phyloP scores from a whole-genome alignment of 108 stramenopile genomes.

The Nitzschia sp. region DNA sequence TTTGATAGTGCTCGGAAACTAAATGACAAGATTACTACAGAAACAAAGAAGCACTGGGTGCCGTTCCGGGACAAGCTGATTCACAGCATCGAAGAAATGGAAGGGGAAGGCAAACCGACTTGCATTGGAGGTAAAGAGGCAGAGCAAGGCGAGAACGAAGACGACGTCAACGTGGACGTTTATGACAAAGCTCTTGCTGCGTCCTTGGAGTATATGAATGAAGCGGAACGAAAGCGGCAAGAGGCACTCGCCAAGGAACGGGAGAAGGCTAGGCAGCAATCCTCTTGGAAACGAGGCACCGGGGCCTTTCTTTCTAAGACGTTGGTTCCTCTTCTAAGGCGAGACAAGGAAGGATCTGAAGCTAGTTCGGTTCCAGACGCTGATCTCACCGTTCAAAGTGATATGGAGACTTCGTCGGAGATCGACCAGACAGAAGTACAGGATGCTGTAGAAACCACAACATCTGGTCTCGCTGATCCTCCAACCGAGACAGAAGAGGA shows the following conservation, averaged over 20 bases:
- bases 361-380: neutral
- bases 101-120: constrained; percentile 3
- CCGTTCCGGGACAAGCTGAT: constrained; percentile 18
- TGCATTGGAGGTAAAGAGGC: neutral
- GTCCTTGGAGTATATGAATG: constrained; percentile 11
- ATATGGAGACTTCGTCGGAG: constrained; percentile 2
- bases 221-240: constrained; percentile 17
- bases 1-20: constrained; percentile 38
- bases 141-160: neutral
- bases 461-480: neutral
- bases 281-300: constrained; percentile 13
- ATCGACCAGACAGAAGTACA: neutral
- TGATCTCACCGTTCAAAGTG: constrained; percentile 14
- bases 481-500: no score
- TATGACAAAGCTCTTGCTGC: neutral
- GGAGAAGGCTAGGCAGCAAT: neutral
- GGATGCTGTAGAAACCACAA: no score
- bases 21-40: constrained; percentile 35
- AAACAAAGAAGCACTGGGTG: constrained; percentile 18
- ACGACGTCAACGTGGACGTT: neutral
- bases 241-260: constrained; percentile 7
- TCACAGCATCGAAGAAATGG: constrained; percentile 30
- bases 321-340: constrained; percentile 24
- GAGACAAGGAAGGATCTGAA: neutral
- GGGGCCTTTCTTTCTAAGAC: constrained; percentile 17